Evolutionary conservation across 768 basidiomycete species (phyloP).

Genomic region (Boletus fagicola): DNA sequence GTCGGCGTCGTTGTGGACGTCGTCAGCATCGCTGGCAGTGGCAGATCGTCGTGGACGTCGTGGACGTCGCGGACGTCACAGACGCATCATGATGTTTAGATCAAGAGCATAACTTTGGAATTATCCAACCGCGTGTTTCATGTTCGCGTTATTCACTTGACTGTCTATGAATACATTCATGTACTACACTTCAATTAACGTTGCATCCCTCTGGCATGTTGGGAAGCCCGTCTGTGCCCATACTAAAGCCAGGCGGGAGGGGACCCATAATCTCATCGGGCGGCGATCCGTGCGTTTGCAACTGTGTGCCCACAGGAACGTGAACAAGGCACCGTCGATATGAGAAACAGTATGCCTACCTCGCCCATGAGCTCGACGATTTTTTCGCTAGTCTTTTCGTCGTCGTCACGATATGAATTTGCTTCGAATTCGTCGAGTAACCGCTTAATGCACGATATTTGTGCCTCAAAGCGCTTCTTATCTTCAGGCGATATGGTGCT

Average conservation of each 20-base stretch:
- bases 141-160: slow-evolving; percentile 16
- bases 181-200: slow-evolving; percentile 1
- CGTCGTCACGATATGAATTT: slow-evolving; percentile 54
- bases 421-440: slow-evolving; percentile 69
- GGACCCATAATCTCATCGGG: slow-evolving; percentile 83
- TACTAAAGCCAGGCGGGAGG: slow-evolving; percentile 65
- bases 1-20: not conserved
- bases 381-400: slow-evolving; percentile 42
- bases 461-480: slow-evolving; percentile 59
- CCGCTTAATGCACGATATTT: slow-evolving; percentile 52
- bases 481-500: slow-evolving; percentile 56
- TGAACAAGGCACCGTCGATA: not conserved
- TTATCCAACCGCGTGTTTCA: slow-evolving; percentile 2
- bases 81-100: too few relatives aligned
- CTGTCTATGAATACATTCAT: too few relatives aligned
- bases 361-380: slow-evolving; percentile 74
- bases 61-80: too few relatives aligned
- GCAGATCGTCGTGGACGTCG: slow-evolving; percentile 17
- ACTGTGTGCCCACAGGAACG: slow-evolving; percentile 2
- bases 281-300: slow-evolving; percentile 77
- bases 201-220: slow-evolving; percentile 37
- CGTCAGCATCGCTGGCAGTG: slow-evolving; percentile 3
- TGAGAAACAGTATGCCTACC: slow-evolving; percentile 38
- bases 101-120: slow-evolving; percentile 10
- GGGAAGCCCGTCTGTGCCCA: slow-evolving; percentile 56